phyloP scores from a whole-genome alignment of 225 moss, liverwort and hornwort genomes.

The Bryum argenteum region DNA sequence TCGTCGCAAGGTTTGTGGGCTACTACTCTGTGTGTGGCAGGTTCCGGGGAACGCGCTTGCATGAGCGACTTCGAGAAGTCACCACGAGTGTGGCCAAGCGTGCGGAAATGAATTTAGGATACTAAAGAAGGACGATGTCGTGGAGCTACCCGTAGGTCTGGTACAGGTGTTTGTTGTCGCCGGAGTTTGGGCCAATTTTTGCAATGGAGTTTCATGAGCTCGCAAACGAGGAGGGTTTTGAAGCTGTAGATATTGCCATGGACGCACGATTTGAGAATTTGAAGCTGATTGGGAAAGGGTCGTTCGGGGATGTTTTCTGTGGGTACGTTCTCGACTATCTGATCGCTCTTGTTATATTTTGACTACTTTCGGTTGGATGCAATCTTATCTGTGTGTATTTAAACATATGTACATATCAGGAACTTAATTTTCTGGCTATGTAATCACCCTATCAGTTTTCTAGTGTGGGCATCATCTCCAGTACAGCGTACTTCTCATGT shows the following conservation, averaged over 20 bases:
- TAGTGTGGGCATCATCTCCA: neutral
- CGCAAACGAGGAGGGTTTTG: slow-evolving; percentile 46
- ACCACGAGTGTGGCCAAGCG: neutral
- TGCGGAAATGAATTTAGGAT: slow-evolving; percentile 6
- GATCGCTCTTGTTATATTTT: slow-evolving; percentile 20
- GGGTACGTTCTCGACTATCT: slow-evolving; percentile 46
- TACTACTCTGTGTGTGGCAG: no score
- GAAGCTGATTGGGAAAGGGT: slow-evolving; percentile 97
- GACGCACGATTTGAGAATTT: slow-evolving; percentile 91
- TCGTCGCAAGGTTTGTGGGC: no score
- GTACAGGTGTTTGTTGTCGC: neutral
- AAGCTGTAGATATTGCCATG: slow-evolving; percentile 65
- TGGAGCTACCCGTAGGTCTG: slow-evolving; percentile 23
- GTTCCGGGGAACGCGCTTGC: no score
- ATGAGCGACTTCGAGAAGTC: no score
- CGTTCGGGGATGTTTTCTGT: slow-evolving; percentile 97
- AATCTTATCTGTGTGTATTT: neutral
- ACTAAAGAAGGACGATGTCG: slow-evolving; percentile 21
- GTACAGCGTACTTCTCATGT: neutral
- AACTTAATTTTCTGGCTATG: neutral
- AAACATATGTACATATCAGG: no score
- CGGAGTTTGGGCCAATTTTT: slow-evolving; percentile 29
- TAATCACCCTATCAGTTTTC: neutral
- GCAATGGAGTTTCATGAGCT: slow-evolving; percentile 66
- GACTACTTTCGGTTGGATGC: neutral